These are phyloP conservation scores for Pleodorina starrii DNA, from an alignment of 139 green algal genomes.

Conservation along the genomic window DNA sequence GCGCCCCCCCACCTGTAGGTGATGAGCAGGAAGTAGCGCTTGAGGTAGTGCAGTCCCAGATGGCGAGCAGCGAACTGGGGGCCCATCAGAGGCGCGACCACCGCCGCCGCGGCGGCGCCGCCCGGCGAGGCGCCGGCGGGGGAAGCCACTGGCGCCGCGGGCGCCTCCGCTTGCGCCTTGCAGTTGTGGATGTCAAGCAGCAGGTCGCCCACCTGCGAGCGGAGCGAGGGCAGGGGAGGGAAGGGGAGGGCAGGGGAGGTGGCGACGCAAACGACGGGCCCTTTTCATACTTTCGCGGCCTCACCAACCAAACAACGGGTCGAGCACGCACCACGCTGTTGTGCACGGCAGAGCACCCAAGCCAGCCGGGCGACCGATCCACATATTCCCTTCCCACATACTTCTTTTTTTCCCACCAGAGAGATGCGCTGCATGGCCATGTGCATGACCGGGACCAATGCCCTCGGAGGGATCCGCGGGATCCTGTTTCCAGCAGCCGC, in stretches of 20 bases:
- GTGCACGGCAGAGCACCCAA: neutral
- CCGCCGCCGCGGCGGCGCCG: neutral
- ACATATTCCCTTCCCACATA: neutral
- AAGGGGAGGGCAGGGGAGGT: neutral
- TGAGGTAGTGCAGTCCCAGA: slow-evolving; percentile 94
- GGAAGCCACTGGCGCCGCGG: neutral
- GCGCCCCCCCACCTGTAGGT: slow-evolving; percentile 68
- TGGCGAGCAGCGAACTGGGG: slow-evolving; percentile 74
- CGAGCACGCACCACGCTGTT: neutral
- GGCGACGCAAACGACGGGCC: neutral
- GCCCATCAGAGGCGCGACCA: neutral
- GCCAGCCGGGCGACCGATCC: neutral
- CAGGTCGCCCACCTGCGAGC: slow-evolving; percentile 71
- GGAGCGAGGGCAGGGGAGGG: no score
- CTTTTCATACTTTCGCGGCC: neutral
- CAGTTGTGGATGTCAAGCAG: slow-evolving; percentile 77
- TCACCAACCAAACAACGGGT: neutral
- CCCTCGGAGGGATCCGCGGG: neutral
- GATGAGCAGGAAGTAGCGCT: slow-evolving; percentile 92
- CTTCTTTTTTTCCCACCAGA: neutral
- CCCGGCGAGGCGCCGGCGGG: neutral
- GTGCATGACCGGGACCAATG: no score
- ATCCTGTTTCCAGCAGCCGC: neutral
- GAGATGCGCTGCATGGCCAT: neutral
- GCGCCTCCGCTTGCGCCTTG: slow-evolving; percentile 53